phyloP scores from a whole-genome alignment of 352 stramenopile species.

The Albugo laibachii region DNA sequence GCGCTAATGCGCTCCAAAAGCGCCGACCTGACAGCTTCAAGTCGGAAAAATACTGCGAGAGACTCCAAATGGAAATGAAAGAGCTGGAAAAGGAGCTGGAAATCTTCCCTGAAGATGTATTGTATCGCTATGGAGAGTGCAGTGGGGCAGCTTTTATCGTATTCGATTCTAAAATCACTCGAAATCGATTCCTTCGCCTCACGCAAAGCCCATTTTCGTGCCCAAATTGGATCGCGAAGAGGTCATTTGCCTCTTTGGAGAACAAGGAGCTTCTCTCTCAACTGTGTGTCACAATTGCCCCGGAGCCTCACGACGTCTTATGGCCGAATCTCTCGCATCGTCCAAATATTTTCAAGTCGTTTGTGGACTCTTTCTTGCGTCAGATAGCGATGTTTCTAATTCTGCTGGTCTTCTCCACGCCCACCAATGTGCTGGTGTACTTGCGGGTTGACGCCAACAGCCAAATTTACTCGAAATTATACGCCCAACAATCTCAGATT shows the following conservation, averaged over 20 bases:
- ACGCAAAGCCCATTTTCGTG: slow-evolving; percentile 23
- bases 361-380: slow-evolving; percentile 18
- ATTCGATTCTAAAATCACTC: slow-evolving; percentile 34
- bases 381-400: slow-evolving; percentile 30
- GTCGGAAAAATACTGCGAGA: slow-evolving; percentile 9
- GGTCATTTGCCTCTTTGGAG: background rate
- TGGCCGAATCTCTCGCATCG: slow-evolving; percentile 55
- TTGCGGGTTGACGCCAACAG: slow-evolving; percentile 58
- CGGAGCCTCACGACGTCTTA: slow-evolving; percentile 55
- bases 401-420: slow-evolving; percentile 52
- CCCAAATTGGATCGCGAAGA: too few species aligned
- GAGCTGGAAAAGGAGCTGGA: slow-evolving; percentile 43
- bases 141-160: slow-evolving; percentile 51
- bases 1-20: slow-evolving; percentile 27
- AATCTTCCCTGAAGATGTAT: slow-evolving; percentile 43
- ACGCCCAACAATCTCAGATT: slow-evolving; percentile 21
- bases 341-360: slow-evolving; percentile 18
- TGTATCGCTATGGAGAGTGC: slow-evolving; percentile 35
- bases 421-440: slow-evolving; percentile 61
- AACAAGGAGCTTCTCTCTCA: slow-evolving; percentile 1
- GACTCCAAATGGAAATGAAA: slow-evolving; percentile 14
- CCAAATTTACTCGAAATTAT: slow-evolving; percentile 25
- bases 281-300: slow-evolving; percentile 40
- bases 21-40: background rate
- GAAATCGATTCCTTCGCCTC: slow-evolving; percentile 34